A percentile compares a stretch with the other conserved stretches of the same genome.
Evolutionary conservation across 495 filamentous ascomycete species (phyloP).

Genomic region (Penicillium cinerascens): DNA sequence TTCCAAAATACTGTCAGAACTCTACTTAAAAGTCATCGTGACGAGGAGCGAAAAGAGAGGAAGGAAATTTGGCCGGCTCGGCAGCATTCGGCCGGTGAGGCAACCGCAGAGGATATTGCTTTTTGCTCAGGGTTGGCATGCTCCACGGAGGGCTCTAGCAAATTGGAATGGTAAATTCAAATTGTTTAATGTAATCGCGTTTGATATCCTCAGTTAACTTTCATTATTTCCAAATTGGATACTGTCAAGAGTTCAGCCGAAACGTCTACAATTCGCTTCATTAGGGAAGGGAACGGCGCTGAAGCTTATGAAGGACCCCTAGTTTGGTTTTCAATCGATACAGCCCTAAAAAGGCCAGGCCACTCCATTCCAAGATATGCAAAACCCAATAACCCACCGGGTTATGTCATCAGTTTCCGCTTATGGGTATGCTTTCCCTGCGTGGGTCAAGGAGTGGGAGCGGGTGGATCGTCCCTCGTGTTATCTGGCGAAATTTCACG

Average conservation of each 20-base stretch:
- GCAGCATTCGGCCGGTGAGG: slow-evolving; percentile 25
- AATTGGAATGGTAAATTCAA: slow-evolving; percentile 14
- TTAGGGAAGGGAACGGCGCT: no score
- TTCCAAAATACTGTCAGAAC: slow-evolving; percentile 46
- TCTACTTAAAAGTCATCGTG: slow-evolving; percentile 33
- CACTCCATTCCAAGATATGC: neutral
- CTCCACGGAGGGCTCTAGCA: slow-evolving; percentile 5
- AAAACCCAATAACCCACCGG: neutral
- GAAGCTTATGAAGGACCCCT: neutral
- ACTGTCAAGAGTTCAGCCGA: neutral
- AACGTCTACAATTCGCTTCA: neutral
- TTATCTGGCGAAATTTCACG: neutral
- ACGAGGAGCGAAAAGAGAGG: slow-evolving; percentile 34
- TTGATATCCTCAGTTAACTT: neutral
- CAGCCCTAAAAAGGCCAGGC: neutral
- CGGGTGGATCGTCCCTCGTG: slow-evolving; percentile 5
- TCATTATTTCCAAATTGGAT: neutral
- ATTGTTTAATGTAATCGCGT: neutral
- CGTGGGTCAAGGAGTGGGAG: neutral
- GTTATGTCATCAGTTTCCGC: neutral
- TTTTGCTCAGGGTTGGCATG: slow-evolving; percentile 34
- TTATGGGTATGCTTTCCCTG: slow-evolving; percentile 4
- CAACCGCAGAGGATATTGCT: slow-evolving; percentile 31
- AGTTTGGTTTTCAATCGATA: neutral
- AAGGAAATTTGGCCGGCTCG: slow-evolving; percentile 48